Evolutionary conservation across 2,329 filamentous ascomycete genomes (phyloP).

Genomic region (Paecilomyces formosus): DNA sequence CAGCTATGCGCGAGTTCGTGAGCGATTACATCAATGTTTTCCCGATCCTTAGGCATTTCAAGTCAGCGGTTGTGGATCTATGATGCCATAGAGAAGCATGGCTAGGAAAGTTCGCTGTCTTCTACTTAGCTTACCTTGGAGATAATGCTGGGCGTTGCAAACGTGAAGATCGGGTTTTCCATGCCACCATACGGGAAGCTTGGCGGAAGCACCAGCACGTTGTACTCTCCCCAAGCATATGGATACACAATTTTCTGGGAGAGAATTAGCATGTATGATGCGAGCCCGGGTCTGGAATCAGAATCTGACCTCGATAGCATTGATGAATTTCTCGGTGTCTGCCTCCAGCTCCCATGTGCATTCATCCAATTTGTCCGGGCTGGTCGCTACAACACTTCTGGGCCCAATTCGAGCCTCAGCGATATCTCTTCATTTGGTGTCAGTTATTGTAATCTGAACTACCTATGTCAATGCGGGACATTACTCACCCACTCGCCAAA

Average conservation of each 20-base stretch:
- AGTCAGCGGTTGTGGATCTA: background rate
- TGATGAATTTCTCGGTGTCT: conserved; percentile 87
- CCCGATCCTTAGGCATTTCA: conserved; percentile 49
- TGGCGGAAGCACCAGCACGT: conserved; percentile 80
- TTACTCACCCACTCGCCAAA: conserved; percentile 56
- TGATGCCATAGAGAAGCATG: background rate
- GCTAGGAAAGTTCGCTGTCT: background rate
- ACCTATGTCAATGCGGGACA: background rate
- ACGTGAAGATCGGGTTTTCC: conserved; percentile 92
- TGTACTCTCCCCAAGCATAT: conserved; percentile 93
- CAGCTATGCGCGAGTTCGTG: conserved; percentile 72
- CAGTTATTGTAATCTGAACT: background rate
- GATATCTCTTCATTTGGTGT: conserved; percentile 60
- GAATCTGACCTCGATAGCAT: conserved; percentile 65
- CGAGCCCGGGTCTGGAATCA: background rate
- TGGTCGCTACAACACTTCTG: conserved; percentile 75
- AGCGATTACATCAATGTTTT: conserved; percentile 94
- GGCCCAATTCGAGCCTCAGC: conserved; percentile 79
- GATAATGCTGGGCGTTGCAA: conserved; percentile 90
- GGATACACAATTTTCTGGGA: conserved; percentile 61
- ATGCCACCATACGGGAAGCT: conserved; percentile 80
- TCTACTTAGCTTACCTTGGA: conserved; percentile 50
- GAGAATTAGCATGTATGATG: conserved; percentile 7
- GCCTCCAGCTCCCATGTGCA: conserved; percentile 88
- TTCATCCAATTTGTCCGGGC: conserved; percentile 74